A percentile compares a stretch with the other conserved stretches of the same genome.
Conservation (phyloP, 1,284 basidiomycete species). For the Cutaneotrichosporon cavernicola region DNA sequence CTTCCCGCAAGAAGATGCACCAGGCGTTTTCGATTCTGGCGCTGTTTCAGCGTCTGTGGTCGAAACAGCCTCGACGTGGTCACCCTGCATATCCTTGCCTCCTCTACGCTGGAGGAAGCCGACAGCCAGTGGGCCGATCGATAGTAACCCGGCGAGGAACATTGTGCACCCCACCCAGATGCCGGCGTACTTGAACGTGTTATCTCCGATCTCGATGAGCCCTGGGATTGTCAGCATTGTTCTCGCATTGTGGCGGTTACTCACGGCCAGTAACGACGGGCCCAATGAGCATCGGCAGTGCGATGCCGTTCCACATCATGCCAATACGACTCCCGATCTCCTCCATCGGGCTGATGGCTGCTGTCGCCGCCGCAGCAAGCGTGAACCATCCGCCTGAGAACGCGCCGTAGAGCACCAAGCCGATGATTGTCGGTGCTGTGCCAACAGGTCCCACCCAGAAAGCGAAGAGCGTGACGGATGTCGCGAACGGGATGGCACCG, state of each 20-base stretch:
- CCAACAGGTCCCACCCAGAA: slow-evolving; percentile 26
- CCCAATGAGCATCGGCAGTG: slow-evolving; percentile 32
- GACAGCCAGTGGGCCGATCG: neutral
- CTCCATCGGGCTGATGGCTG: slow-evolving; percentile 14
- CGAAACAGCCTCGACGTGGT: neutral
- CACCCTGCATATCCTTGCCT: neutral
- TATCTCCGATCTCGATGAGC: slow-evolving; percentile 26
- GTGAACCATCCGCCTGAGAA: slow-evolving; percentile 46
- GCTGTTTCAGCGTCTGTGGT: too few species aligned
- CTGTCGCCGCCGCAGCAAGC: slow-evolving; percentile 37
- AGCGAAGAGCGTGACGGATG: slow-evolving; percentile 25
- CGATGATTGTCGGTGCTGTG: slow-evolving; percentile 31
- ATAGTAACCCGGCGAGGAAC: neutral
- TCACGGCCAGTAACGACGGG: slow-evolving; percentile 14
- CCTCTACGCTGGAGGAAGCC: neutral
- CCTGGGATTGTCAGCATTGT: slow-evolving; percentile 18
- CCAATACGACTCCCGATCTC: slow-evolving; percentile 47
- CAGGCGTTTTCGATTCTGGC: too few species aligned
- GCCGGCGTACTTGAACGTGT: slow-evolving; percentile 37
- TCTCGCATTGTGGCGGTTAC: neutral
- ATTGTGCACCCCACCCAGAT: slow-evolving; percentile 20
- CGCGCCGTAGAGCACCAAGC: slow-evolving; percentile 42
- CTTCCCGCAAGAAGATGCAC: too few species aligned
- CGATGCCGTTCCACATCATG: slow-evolving; percentile 45
- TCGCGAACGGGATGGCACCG: slow-evolving; percentile 21